A percentile compares a stretch with the other conserved stretches of the same genome.
Evolutionary conservation across 73 alveolate species (phyloP).

Genomic region (Tetrahymena malaccensis): DNA sequence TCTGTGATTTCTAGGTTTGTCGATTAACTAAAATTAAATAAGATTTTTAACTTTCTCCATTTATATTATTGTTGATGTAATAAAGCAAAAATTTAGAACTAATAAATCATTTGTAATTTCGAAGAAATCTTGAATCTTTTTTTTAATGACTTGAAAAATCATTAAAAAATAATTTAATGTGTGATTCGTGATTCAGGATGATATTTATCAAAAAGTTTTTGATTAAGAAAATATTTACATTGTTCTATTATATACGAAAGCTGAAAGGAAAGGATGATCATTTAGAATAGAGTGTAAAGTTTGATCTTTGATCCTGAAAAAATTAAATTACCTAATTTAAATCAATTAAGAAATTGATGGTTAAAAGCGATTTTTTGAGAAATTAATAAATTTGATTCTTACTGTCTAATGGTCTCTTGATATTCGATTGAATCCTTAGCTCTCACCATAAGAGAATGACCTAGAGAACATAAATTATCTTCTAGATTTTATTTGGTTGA

Average conservation of each 20-base stretch:
- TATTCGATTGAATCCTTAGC: not conserved
- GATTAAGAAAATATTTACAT: not conserved
- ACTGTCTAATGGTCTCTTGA: not conserved
- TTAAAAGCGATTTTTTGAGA: not conserved
- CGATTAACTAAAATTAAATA: not conserved
- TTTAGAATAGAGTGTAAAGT: not conserved
- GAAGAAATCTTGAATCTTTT: too few relatives aligned
- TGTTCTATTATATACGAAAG: not conserved
- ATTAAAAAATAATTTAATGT: too few relatives aligned
- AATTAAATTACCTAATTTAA: not conserved
- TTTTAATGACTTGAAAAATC: too few relatives aligned
- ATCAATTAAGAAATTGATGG: not conserved
- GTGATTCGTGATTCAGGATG: too few relatives aligned
- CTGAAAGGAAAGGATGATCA: not conserved
- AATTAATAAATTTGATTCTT: not conserved
- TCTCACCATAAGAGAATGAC: not conserved
- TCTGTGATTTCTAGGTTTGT: not conserved
- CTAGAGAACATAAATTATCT: not conserved
- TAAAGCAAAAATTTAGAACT: too few relatives aligned
- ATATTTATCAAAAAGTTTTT: too few relatives aligned
- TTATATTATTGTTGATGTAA: too few relatives aligned
- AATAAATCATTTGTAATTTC: too few relatives aligned
- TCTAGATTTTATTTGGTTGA: not conserved
- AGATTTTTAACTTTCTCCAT: too few relatives aligned
- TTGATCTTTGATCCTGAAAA: not conserved